phyloP scores from a whole-genome alignment of 306 rosid species.

The Gleditsia sinensis region DNA sequence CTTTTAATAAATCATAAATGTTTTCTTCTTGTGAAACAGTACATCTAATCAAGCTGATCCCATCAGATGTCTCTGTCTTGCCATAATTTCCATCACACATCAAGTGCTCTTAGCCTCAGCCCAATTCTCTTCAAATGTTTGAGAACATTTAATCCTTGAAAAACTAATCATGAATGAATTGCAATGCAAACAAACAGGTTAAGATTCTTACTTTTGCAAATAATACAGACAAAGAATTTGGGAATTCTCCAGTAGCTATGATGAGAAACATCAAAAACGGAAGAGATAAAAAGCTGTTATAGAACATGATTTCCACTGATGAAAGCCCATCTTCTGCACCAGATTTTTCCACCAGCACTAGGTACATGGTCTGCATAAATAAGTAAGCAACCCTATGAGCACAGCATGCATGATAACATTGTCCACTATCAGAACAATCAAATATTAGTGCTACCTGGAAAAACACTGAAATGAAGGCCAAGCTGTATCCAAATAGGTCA shows the following conservation, averaged over 20 bases:
- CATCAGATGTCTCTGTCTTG: not conserved
- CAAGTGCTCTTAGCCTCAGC: not conserved
- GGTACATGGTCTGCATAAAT: constrained; percentile 87
- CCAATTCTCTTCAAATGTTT: not conserved
- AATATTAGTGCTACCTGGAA: constrained; percentile 65
- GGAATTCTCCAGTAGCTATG: constrained; percentile 89
- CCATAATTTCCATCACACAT: constrained; percentile 1
- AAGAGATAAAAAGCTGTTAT: constrained; percentile 89
- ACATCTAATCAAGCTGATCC: constrained; percentile 5
- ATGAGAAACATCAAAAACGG: constrained; percentile 89
- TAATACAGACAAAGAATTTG: constrained; percentile 71
- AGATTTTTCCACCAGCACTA: constrained; percentile 89
- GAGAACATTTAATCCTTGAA: constrained; percentile 11
- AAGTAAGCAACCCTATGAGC: constrained; percentile 37
- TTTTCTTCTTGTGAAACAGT: not conserved
- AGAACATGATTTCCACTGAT: constrained; percentile 92
- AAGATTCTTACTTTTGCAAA: constrained; percentile 70
- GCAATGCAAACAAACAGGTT: constrained; percentile 18
- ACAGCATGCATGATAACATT: constrained; percentile 14
- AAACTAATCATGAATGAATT: constrained; percentile 15
- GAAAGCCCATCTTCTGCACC: constrained; percentile 96
- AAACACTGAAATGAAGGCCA: constrained; percentile 93
- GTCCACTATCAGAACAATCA: constrained; percentile 13
- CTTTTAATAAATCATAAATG: not conserved
- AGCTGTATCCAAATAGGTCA: constrained; percentile 84